These are phyloP conservation scores for Amphibolis antarctica DNA, from an alignment of 106 monocot genomes.

Conservation along the genomic window DNA sequence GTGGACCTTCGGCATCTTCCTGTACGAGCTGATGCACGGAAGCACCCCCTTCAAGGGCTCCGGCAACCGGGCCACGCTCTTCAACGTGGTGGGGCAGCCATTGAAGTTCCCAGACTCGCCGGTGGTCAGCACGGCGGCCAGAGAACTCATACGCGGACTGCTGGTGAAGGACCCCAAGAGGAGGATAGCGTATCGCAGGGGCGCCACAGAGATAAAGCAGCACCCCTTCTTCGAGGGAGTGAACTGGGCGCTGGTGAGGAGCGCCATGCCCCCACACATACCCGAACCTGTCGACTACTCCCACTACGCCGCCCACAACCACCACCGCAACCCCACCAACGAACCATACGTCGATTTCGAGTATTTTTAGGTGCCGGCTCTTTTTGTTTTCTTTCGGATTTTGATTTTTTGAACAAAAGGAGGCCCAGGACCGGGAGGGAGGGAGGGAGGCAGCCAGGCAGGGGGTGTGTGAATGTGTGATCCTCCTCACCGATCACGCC, in stretches of 20 bases:
- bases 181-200: slow-evolving; percentile 16
- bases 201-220: slow-evolving; percentile 25
- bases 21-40: slow-evolving; percentile 19
- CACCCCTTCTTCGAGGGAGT: slow-evolving; percentile 25
- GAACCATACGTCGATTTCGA: background rate
- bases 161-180: slow-evolving; percentile 21
- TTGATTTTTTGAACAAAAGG: too few relatives aligned
- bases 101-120: slow-evolving; percentile 17
- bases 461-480: too few relatives aligned
- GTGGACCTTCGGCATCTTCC: slow-evolving; percentile 25
- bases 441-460: too few relatives aligned
- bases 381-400: too few relatives aligned
- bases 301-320: slow-evolving; percentile 3
- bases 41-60: slow-evolving; percentile 17
- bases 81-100: slow-evolving; percentile 20
- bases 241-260: slow-evolving; percentile 20
- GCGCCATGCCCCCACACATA: slow-evolving; percentile 14
- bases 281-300: slow-evolving; percentile 11
- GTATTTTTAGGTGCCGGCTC: background rate
- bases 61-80: slow-evolving; percentile 15
- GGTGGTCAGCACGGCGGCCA: slow-evolving; percentile 2
- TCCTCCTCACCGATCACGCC: too few relatives aligned
- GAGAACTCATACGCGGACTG: slow-evolving; percentile 15
- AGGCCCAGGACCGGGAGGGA: too few relatives aligned
- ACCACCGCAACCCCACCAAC: background rate